Percentiles rank a stretch among this genome's conserved stretches.
These are phyloP conservation scores for Plantago rigida DNA, from an alignment of 305 asterid genomes.

Conservation along the genomic window DNA sequence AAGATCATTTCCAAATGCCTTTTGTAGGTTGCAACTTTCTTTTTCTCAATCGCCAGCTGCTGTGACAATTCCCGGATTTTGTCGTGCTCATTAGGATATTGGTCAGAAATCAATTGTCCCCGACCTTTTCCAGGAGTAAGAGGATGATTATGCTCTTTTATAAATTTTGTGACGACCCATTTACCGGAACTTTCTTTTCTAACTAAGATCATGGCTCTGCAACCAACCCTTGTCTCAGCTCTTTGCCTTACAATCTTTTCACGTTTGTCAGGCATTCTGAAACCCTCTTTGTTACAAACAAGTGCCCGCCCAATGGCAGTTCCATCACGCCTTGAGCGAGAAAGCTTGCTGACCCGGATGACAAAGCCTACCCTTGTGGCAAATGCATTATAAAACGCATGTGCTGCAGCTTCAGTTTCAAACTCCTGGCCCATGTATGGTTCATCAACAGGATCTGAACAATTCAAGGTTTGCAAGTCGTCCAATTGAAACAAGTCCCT, in stretches of 20 bases:
- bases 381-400: constrained; percentile 74
- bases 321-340: constrained; percentile 95
- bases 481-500: constrained; percentile 48
- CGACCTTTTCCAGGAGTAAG: constrained; percentile 84
- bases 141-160: constrained; percentile 82
- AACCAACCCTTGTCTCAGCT: constrained; percentile 91
- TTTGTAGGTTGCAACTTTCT: constrained; percentile 73
- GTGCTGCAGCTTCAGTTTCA: constrained; percentile 89
- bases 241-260: constrained; percentile 88
- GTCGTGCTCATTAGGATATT: constrained; percentile 87
- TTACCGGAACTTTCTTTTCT: constrained; percentile 70
- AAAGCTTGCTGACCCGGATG: constrained; percentile 91
- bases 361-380: constrained; percentile 79
- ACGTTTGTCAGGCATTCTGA: constrained; percentile 78
- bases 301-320: constrained; percentile 89
- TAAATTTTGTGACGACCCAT: constrained; percentile 82
- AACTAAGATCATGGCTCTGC: constrained; percentile 90
- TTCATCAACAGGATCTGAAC: constrained; percentile 46
- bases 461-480: constrained; percentile 48
- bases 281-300: constrained; percentile 97
- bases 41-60: constrained; percentile 80
- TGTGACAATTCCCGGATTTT: constrained; percentile 77
- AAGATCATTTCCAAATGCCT: constrained; percentile 80
- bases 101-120: constrained; percentile 70
- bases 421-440: constrained; percentile 84